Evolutionary conservation across 1,284 basidiomycete species (phyloP), one percentile per base, ranked within the genome.

Genomic region (Leccinum solheimii): DNA sequence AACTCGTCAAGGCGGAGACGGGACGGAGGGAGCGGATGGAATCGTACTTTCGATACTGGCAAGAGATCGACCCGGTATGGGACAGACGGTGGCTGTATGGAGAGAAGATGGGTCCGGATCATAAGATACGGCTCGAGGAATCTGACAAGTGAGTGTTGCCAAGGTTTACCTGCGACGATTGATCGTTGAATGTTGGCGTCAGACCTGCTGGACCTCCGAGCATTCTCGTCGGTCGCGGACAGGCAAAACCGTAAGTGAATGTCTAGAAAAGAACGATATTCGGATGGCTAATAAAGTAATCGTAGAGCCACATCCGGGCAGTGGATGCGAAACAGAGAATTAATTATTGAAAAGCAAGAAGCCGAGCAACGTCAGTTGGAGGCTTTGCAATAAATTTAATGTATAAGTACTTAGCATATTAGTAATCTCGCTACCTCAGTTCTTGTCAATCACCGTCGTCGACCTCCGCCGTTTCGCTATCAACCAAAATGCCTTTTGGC

Each of bases 401-500:
- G 48, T 49, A 49, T 32, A 64, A 67, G 48, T 26, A 30, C 56
- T 70, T 67, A 67, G n/a, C 61, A 70, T 61, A 65, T 70, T 73
- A 72, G 71, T 70, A 64, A 70, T 73, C 63, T 7, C 32, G 32
- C 63, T 62, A 53, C 59, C 59, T 58, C 27, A 38, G 57, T 67
- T 62, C 63, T 71, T 73, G 69, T 36, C 64, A 72, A 70, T 72
- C 59, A 63, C 61, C 61, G 63, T 71, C 72, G 69, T 75, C 51
- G 19, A 64, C 70, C 57, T 58, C 61, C 23, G 55, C 49, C 56
- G 59, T 62, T 65, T 65, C 56, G 56, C 59, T 59, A 64, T 65
- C 63, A 32, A 58, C 55, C 32, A 57, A 79, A 66, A 91, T 91
- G 90, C 78, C 85, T 34, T 91, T 89, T 70, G 88, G 88, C 73